Evolutionary conservation across 768 basidiomycete genomes (phyloP).

Genomic region (Leccinellum luteum): DNA sequence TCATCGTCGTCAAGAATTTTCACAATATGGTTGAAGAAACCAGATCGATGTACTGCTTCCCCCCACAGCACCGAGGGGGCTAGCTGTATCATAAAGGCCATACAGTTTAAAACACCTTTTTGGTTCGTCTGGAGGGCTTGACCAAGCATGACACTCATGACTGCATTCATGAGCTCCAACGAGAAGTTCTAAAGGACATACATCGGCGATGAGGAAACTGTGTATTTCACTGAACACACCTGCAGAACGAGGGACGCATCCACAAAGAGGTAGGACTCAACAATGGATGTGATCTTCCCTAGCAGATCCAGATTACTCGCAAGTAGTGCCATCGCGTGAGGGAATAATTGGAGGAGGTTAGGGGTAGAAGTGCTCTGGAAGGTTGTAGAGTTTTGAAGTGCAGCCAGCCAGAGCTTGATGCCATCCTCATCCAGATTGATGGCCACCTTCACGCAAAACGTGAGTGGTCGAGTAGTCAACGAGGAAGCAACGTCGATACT

Average conservation of each 20-base stretch:
- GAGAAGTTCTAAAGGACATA: constrained; percentile 45
- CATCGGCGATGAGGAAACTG: constrained; percentile 2
- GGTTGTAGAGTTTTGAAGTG: constrained; percentile 61
- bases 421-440: constrained; percentile 77
- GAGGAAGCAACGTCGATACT: constrained; percentile 14
- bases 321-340: constrained; percentile 57
- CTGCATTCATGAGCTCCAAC: constrained; percentile 55
- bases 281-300: constrained; percentile 60
- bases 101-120: constrained; percentile 56
- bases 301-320: constrained; percentile 71
- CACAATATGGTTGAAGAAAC: constrained; percentile 65
- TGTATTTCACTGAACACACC: constrained; percentile 39
- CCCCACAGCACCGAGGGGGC: constrained; percentile 68
- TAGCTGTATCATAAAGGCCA: constrained; percentile 62
- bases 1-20: constrained; percentile 63
- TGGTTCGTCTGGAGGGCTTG: constrained; percentile 52
- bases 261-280: constrained; percentile 79
- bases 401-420: constrained; percentile 68
- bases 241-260: constrained; percentile 61
- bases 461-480: not conserved
- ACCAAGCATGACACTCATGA: constrained; percentile 49
- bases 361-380: constrained; percentile 49
- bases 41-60: constrained; percentile 67
- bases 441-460: constrained; percentile 45
- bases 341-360: constrained; percentile 63